phyloP scores from a whole-genome alignment of 371 early-diverging fungal genomes.

The Mucor circinelloides region DNA sequence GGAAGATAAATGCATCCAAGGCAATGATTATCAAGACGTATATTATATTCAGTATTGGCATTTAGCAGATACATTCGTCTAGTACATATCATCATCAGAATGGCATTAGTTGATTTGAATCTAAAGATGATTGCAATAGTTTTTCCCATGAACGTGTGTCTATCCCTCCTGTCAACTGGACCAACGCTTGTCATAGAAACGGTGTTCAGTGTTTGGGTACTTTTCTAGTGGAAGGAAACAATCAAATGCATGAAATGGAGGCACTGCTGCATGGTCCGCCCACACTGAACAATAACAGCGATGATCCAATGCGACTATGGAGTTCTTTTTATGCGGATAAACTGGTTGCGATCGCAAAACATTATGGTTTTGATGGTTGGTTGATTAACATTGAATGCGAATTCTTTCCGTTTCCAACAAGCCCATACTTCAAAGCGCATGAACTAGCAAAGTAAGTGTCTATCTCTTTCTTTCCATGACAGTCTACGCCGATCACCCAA shows the following conservation, averaged over 20 bases:
- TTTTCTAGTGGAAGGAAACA: constrained; percentile 50
- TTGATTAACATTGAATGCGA: constrained; percentile 66
- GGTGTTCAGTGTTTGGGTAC: constrained; percentile 59
- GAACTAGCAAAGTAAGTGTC: constrained; percentile 34
- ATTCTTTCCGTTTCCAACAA: constrained; percentile 32
- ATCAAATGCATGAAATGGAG: constrained; percentile 46
- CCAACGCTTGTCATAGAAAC: constrained; percentile 64
- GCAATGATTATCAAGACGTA: constrained; percentile 44
- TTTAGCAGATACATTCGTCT: constrained; percentile 64
- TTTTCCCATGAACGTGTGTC: constrained; percentile 64
- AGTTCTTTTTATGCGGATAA: constrained; percentile 57
- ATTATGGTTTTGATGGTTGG: constrained; percentile 73
- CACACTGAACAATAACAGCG: not conserved
- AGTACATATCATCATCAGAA: constrained; percentile 25
- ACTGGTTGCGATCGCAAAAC: constrained; percentile 60
- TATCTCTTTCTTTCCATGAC: not conserved
- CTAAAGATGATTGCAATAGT: constrained; percentile 9
- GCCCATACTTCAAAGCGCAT: constrained; percentile 24
- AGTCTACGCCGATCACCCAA: not conserved
- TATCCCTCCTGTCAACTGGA: constrained; percentile 68
- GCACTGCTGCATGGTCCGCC: constrained; percentile 44
- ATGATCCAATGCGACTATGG: constrained; percentile 23
- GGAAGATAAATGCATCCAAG: constrained; percentile 56
- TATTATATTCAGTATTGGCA: constrained; percentile 59
- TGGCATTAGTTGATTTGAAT: not conserved